Conservation (phyloP, 2,329 filamentous ascomycete genomes). For the Dactylellina cionopaga region DNA sequence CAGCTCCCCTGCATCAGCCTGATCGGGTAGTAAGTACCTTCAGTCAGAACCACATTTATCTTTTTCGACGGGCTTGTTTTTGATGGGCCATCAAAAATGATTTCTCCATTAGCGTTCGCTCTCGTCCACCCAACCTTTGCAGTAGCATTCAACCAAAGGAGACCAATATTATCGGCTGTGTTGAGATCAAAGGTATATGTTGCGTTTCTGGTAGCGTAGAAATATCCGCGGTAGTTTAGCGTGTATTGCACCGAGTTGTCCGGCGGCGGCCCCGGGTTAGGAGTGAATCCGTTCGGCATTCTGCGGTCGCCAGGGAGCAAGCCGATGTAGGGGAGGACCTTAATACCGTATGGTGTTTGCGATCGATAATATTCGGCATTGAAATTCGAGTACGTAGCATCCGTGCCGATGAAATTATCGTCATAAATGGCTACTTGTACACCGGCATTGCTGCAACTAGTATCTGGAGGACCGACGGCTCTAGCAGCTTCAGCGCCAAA, state of each 20-base stretch:
- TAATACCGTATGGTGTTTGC: not conserved
- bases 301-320: no score
- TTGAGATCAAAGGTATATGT: not conserved
- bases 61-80: not conserved
- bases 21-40: conserved; percentile 5
- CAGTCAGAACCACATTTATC: not conserved
- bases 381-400: not conserved
- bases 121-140: no score
- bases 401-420: not conserved
- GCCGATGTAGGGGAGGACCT: not conserved
- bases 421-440: conserved; percentile 7
- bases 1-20: conserved; percentile 2
- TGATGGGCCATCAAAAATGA: not conserved
- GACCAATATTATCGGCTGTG: not conserved
- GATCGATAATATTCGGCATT: not conserved
- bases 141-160: not conserved
- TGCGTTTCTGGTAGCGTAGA: not conserved
- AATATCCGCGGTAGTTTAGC: conserved; percentile 17
- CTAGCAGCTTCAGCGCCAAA: conserved; percentile 3
- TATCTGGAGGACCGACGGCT: not conserved
- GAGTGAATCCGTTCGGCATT: no score
- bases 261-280: no score
- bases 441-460: conserved; percentile 3
- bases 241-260: no score
- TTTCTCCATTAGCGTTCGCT: not conserved